Evolutionary conservation across 148 eudicot genomes (phyloP).

Genomic region (Oxyria digyna): DNA sequence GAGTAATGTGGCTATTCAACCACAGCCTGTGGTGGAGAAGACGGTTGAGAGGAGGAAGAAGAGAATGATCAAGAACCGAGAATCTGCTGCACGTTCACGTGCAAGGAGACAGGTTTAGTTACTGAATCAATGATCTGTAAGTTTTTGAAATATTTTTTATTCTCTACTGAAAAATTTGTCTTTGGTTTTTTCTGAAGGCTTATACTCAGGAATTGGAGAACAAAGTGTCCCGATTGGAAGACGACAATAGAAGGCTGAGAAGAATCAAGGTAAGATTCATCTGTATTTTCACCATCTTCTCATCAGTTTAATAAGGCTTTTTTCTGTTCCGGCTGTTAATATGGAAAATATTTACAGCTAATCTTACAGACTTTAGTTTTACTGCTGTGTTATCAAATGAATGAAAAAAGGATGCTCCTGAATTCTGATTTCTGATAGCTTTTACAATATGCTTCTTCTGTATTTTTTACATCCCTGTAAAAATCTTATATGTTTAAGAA

Average conservation of each 20-base stretch:
- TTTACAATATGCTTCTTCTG: neutral
- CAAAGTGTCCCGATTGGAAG: slow-evolving; percentile 82
- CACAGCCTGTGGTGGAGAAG: slow-evolving; percentile 64
- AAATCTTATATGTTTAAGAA: no score
- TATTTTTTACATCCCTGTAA: no score
- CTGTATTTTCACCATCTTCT: neutral
- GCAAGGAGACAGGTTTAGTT: slow-evolving; percentile 83
- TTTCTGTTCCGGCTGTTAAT: neutral
- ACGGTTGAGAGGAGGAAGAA: slow-evolving; percentile 95
- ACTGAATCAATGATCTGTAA: no score
- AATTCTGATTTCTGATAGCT: neutral
- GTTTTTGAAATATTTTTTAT: neutral
- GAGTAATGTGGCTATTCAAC: slow-evolving; percentile 27
- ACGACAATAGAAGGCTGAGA: slow-evolving; percentile 80
- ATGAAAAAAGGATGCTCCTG: neutral
- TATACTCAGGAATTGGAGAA: slow-evolving; percentile 92
- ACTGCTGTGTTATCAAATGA: neutral
- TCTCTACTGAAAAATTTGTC: neutral
- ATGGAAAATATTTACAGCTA: neutral
- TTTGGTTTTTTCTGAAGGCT: slow-evolving; percentile 38
- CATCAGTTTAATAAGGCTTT: neutral
- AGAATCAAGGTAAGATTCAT: slow-evolving; percentile 41
- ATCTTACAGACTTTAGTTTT: neutral
- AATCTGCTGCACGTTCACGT: slow-evolving; percentile 96
- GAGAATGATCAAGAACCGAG: slow-evolving; percentile 94